Percentiles rank a stretch among this genome's conserved stretches.
Conservation (phyloP, 768 basidiomycete genomes). For the Macrocybe gigantea region DNA sequence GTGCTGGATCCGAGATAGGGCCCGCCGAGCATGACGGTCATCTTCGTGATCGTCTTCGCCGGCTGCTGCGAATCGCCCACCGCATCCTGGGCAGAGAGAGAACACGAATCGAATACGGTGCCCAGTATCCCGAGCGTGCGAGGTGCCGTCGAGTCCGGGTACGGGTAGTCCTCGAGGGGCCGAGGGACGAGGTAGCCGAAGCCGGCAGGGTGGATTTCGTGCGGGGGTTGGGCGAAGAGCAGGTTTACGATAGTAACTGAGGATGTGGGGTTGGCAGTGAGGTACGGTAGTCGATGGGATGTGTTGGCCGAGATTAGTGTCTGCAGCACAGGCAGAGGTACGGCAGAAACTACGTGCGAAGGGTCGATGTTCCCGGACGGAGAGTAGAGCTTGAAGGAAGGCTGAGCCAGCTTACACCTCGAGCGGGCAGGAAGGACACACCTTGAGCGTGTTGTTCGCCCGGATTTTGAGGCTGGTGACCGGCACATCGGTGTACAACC, state of each 20-base stretch:
- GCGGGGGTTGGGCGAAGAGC: constrained; percentile 56
- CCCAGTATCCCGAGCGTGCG: constrained; percentile 59
- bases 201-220: constrained; percentile 68
- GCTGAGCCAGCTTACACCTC: constrained; percentile 32
- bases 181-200: constrained; percentile 96
- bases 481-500: constrained; percentile 39
- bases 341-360: constrained; percentile 72
- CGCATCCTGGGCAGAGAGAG: constrained; percentile 51
- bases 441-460: constrained; percentile 26
- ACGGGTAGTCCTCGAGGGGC: constrained; percentile 48
- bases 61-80: not conserved
- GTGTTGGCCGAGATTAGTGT: constrained; percentile 29
- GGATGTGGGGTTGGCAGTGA: constrained; percentile 64
- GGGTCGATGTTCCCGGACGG: constrained; percentile 27
- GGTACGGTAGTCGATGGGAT: constrained; percentile 46
- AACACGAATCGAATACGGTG: constrained; percentile 84
- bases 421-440: too few relatives aligned
- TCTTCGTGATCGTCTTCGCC: constrained; percentile 48
- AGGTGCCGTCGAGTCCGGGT: constrained; percentile 4
- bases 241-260: constrained; percentile 88
- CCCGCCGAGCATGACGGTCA: constrained; percentile 90
- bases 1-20: constrained; percentile 42
- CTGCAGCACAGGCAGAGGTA: constrained; percentile 57
- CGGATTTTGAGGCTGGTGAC: constrained; percentile 28
- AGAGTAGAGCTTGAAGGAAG: constrained; percentile 1